Evolutionary conservation across 2,329 filamentous ascomycete genomes (phyloP).

Genomic region (Xylariaceae sp.): DNA sequence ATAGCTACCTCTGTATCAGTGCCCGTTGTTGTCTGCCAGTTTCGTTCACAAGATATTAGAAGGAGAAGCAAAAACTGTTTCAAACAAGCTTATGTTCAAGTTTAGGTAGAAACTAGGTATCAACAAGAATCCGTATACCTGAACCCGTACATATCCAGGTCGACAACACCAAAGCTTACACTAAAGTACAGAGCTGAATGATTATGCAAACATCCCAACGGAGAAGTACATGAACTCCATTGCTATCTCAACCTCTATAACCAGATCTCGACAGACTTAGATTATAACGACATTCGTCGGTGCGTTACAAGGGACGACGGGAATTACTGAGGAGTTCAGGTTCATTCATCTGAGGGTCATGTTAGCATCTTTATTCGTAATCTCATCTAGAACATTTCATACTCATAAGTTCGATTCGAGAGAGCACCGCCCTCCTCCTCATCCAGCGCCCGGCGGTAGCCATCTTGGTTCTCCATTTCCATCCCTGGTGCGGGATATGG

Average conservation of each 20-base stretch:
- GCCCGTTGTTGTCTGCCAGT: too few relatives aligned
- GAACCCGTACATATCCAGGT: not conserved
- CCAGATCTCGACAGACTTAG: not conserved
- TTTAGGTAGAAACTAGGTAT: too few relatives aligned
- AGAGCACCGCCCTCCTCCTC: conserved; percentile 45
- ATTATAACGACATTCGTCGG: not conserved
- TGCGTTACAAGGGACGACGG: not conserved
- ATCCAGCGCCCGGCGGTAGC: conserved; percentile 45
- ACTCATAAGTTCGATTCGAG: conserved; percentile 30
- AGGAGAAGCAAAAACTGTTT: too few relatives aligned
- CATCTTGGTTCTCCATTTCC: conserved; percentile 28
- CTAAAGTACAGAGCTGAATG: not conserved
- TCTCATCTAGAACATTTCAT: conserved; percentile 26
- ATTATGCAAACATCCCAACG: not conserved
- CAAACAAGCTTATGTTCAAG: too few relatives aligned
- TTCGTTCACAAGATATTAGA: too few relatives aligned
- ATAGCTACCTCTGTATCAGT: too few relatives aligned
- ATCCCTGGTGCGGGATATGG: conserved; percentile 48
- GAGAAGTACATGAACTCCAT: not conserved
- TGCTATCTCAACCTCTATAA: not conserved
- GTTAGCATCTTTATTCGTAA: conserved; percentile 23
- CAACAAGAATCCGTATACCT: too few relatives aligned
- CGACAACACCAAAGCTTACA: not conserved
- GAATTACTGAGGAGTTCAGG: conserved; percentile 5
- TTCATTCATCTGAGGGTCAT: conserved; percentile 23